These are phyloP conservation scores for Apiospora phragmitis DNA, from an alignment of 2,329 filamentous ascomycete genomes.

Conservation along the genomic window DNA sequence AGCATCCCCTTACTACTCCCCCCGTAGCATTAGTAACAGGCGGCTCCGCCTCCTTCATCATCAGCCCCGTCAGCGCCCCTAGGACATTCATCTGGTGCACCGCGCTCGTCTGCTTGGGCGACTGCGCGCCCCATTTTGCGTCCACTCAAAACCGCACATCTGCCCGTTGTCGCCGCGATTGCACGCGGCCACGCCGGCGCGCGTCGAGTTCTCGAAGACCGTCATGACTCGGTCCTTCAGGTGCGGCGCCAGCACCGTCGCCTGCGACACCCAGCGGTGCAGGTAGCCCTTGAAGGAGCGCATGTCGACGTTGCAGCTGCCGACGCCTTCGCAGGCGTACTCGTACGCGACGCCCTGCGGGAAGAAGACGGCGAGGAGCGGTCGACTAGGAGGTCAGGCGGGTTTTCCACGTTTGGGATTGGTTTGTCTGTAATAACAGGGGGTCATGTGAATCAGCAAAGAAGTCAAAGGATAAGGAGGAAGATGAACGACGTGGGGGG, in stretches of 20 bases:
- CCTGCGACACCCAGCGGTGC: constrained; percentile 51
- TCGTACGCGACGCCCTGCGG: constrained; percentile 50
- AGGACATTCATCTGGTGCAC: constrained; percentile 48
- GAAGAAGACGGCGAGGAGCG: constrained; percentile 47
- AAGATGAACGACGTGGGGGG: too few relatives aligned
- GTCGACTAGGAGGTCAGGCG: constrained; percentile 49
- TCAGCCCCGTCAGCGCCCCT: constrained; percentile 40
- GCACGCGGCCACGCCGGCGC: constrained; percentile 51
- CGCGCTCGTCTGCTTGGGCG: constrained; percentile 39
- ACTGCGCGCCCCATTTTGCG: constrained; percentile 36
- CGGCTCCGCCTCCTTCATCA: constrained; percentile 25
- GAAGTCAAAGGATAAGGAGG: background rate
- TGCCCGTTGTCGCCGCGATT: constrained; percentile 41
- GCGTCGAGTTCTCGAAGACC: constrained; percentile 46
- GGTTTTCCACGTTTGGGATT: constrained; percentile 40
- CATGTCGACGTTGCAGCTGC: constrained; percentile 58
- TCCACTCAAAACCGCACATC: constrained; percentile 47
- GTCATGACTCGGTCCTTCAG: constrained; percentile 44
- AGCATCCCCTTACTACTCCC: constrained; percentile 12
- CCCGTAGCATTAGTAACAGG: constrained; percentile 14
- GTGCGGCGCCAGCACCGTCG: constrained; percentile 50
- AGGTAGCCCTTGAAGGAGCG: constrained; percentile 59
- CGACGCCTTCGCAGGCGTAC: constrained; percentile 39
- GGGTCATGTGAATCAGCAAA: background rate
- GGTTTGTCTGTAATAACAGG: constrained; percentile 37